Evolutionary conservation across 176 grass and related monocot species (phyloP), one percentile per base, ranked within the genome.

Genomic region (Lolium rigidum): DNA sequence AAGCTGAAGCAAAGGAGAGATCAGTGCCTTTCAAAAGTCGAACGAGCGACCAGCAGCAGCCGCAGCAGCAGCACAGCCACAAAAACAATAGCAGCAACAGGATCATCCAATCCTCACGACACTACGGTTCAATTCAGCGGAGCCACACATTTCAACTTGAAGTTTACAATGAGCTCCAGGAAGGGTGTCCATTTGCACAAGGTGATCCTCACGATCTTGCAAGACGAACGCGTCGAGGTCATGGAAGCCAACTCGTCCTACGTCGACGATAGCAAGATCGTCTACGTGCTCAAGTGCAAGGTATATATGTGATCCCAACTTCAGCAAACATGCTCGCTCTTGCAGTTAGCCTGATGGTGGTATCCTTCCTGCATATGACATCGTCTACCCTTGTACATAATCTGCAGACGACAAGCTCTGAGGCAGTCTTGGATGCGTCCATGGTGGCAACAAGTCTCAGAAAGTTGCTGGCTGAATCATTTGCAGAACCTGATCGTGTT

Each of bases 1-100:
- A 81, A 15, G 2, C 69, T 90, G 47, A 90, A 7, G 76, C 82
- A 82, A 49, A 75, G 24, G 43, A 84, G 88, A 17, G 83, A 90
- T n/a, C 39, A 67, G 26, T 74, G 16, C 56, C 74, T 14, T 35
- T 6, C 56, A 50, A 86, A n/a, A 25, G 57, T 69, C 21, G 75
- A 79, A 28, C 49, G 67, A 20, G 48, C 4, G n/a, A 55, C 46
- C 17, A 10, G 21, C 67, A 72, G 69, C 54, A 1, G 52, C 64
- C 2, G 41, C 41, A 43, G 41, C 41, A 57, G 31, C 31, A 35
- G 64, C 70, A 62, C 25, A 18, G 60, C 16, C 18, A 9, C 20
- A 11, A 9, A 7, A 1, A 14, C 79, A 16, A 9, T 1, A 15
- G 44, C 44, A 14, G 9, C 21, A 35, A 1, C 24, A 15, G 47